Conservation (phyloP, 2,329 filamentous ascomycete species). For the Hortaea sp. region DNA sequence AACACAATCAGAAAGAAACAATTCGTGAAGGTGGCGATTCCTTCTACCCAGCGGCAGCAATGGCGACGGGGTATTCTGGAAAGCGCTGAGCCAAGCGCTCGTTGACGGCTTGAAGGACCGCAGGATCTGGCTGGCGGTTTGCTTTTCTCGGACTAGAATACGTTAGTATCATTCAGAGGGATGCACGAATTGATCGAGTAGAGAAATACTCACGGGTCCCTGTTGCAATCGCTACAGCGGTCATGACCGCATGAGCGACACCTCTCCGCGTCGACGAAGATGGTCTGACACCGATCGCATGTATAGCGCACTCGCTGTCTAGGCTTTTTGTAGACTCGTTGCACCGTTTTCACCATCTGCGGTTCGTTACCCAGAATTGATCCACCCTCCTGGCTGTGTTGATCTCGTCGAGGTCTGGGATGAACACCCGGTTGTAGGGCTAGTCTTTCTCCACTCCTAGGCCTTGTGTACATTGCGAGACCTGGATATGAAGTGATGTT, state of each 20-base stretch:
- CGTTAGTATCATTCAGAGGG: background rate
- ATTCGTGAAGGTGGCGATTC: too few relatives aligned
- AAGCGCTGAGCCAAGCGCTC: conserved; percentile 12
- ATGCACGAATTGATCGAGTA: background rate
- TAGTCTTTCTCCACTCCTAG: too few relatives aligned
- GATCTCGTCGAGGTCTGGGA: too few relatives aligned
- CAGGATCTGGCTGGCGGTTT: conserved; percentile 8
- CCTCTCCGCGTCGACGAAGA: conserved; percentile 36
- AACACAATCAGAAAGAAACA: background rate
- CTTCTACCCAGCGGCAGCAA: background rate
- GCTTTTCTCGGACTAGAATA: conserved; percentile 7
- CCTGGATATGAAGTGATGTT: too few relatives aligned
- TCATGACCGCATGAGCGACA: conserved; percentile 53
- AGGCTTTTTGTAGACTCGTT: conserved; percentile 35
- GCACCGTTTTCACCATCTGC: conserved; percentile 15
- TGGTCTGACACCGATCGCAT: conserved; percentile 56
- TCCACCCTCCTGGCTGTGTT: too few relatives aligned
- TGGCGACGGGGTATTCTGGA: conserved; percentile 1
- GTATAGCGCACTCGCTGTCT: conserved; percentile 35
- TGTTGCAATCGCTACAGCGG: conserved; percentile 50
- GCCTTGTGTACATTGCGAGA: too few relatives aligned
- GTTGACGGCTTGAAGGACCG: conserved; percentile 10
- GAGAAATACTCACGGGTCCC: conserved; percentile 35
- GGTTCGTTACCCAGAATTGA: conserved; percentile 18
- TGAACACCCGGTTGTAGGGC: too few relatives aligned